Conservation (phyloP, 441 rosid genomes). For the Rhodomyrtus psidioides region DNA sequence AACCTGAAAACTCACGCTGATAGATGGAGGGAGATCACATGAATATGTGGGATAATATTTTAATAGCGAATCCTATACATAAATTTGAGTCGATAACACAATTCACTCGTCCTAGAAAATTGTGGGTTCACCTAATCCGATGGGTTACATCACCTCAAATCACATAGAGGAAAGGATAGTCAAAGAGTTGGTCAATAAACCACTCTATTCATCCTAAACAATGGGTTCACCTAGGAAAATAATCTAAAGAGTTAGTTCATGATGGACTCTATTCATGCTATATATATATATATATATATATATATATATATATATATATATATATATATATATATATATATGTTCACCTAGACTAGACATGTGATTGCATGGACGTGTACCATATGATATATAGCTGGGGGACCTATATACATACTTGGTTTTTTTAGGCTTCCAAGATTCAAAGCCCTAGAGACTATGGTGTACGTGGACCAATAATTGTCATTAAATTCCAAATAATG, state of each 20-base stretch:
- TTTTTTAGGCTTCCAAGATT: not conserved
- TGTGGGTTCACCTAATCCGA: not conserved
- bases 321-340: too few relatives aligned
- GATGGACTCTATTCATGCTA: not conserved
- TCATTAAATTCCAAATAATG: not conserved
- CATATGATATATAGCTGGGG: not conserved
- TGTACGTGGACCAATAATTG: not conserved
- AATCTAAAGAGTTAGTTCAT: not conserved
- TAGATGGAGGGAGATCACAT: accelerated
- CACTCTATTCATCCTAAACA: not conserved
- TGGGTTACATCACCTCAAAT: not conserved
- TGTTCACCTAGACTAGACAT: not conserved
- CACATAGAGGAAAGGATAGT: not conserved
- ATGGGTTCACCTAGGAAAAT: not conserved
- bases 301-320: too few relatives aligned
- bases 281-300: too few relatives aligned
- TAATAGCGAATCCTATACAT: not conserved
- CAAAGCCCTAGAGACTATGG: not conserved
- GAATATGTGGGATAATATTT: accelerated
- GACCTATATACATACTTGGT: not conserved
- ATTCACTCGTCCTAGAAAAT: not conserved
- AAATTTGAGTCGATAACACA: not conserved
- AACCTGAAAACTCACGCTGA: accelerated
- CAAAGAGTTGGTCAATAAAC: not conserved
- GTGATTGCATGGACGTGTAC: not conserved